Percentiles rank a stretch among this genome's conserved stretches.
phyloP scores from a whole-genome alignment of 108 stramenopile genomes.

The Conticribra weissflogii region DNA sequence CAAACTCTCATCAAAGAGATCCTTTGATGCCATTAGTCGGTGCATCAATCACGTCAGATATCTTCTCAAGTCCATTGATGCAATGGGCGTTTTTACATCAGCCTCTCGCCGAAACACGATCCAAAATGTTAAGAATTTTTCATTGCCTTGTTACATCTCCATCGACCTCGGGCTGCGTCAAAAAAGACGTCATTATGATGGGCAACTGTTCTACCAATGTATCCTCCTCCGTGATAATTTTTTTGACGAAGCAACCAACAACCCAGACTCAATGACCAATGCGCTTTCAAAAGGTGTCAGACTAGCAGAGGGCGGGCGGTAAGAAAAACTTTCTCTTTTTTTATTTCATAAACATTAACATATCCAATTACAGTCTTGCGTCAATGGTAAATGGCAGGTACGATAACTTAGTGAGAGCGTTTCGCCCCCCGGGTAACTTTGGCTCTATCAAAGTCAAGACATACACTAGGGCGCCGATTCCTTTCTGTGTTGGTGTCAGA shows the following conservation, averaged over 20 bases:
- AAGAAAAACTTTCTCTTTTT: conserved; percentile 47
- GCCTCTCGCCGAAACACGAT: neutral
- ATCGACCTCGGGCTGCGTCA: conserved; percentile 79
- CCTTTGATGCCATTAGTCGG: conserved; percentile 60
- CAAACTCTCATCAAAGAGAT: conserved; percentile 31
- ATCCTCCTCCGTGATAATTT: conserved; percentile 65
- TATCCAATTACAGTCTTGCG: neutral
- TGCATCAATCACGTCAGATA: conserved; percentile 51
- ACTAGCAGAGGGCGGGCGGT: conserved; percentile 80
- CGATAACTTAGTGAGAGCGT: conserved; percentile 40
- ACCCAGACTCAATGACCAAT: conserved; percentile 11
- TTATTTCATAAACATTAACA: neutral
- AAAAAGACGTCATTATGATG: conserved; percentile 64
- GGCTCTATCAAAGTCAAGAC: conserved; percentile 49
- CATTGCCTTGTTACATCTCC: conserved; percentile 65
- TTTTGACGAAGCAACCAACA: conserved; percentile 29
- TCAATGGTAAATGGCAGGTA: conserved; percentile 11
- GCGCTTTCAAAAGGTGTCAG: conserved; percentile 48
- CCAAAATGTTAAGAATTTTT: conserved; percentile 15
- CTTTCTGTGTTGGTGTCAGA: conserved; percentile 65
- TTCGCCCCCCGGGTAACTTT: conserved; percentile 83
- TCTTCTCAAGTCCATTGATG: conserved; percentile 51
- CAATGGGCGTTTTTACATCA: conserved; percentile 50
- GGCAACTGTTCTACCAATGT: conserved; percentile 67
- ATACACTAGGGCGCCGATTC: conserved; percentile 73